phyloP scores from a whole-genome alignment of 1,284 basidiomycete genomes.

The Ceratobasidium sp. region DNA sequence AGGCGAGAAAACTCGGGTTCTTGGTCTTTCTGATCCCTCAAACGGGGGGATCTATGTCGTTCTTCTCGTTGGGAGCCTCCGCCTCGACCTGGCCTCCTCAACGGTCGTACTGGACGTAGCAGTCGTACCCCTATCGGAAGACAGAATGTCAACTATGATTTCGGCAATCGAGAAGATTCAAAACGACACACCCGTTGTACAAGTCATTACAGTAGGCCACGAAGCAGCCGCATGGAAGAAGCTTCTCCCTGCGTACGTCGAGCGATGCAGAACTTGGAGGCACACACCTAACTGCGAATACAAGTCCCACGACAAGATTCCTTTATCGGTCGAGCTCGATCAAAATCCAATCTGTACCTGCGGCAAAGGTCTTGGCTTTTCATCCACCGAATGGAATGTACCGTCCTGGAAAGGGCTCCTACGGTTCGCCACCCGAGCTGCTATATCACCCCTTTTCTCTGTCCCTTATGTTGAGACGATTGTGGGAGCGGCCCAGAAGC shows the following conservation, averaged over 20 bases:
- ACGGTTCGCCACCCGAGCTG: slow-evolving; percentile 26
- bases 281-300: slow-evolving; percentile 32
- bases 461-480: slow-evolving; percentile 5
- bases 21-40: slow-evolving; percentile 10
- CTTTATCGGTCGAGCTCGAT: background rate
- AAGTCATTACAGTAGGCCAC: slow-evolving; percentile 1
- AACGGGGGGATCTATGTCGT: slow-evolving; percentile 13
- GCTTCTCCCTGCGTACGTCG: slow-evolving; percentile 23
- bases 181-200: background rate
- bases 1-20: background rate
- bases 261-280: slow-evolving; percentile 32
- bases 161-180: background rate
- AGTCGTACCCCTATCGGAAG: background rate
- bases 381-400: background rate
- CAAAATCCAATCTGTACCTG: slow-evolving; percentile 24
- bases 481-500: background rate
- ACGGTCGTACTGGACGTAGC: slow-evolving; percentile 19
- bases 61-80: slow-evolving; percentile 9
- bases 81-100: slow-evolving; percentile 15
- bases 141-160: background rate
- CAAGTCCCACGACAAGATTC: background rate
- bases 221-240: slow-evolving; percentile 24
- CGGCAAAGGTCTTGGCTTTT: slow-evolving; percentile 17
- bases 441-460: slow-evolving; percentile 14
- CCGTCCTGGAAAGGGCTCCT: slow-evolving; percentile 6